Evolutionary conservation across 768 basidiomycete species (phyloP).

Genomic region (Coprinopsis cinerea): DNA sequence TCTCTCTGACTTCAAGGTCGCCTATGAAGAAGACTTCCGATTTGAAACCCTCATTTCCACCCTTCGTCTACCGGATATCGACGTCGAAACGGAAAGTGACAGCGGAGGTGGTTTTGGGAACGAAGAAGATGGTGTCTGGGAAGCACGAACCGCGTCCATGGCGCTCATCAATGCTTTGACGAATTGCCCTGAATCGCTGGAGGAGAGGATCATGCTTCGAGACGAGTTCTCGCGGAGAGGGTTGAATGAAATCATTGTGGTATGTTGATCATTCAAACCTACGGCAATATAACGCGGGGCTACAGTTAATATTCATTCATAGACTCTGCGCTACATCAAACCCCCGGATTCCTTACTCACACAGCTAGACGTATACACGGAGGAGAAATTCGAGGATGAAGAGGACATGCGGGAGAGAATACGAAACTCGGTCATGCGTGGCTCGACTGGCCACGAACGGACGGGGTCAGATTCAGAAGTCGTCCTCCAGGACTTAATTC

Average conservation of each 20-base stretch:
- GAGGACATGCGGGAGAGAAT: slow-evolving; percentile 73
- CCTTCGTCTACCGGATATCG: slow-evolving; percentile 47
- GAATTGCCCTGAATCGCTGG: slow-evolving; percentile 68
- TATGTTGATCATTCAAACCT: slow-evolving; percentile 34
- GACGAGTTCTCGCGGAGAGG: slow-evolving; percentile 83
- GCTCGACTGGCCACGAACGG: slow-evolving; percentile 24
- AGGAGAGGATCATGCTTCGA: slow-evolving; percentile 71
- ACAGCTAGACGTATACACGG: slow-evolving; percentile 75
- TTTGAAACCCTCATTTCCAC: slow-evolving; percentile 71
- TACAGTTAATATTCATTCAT: neutral
- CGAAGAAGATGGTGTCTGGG: slow-evolving; percentile 74
- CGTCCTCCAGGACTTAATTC: slow-evolving; percentile 55
- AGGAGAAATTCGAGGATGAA: slow-evolving; percentile 89
- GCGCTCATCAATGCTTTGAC: slow-evolving; percentile 74
- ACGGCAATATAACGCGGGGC: no score
- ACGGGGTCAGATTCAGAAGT: slow-evolving; percentile 45
- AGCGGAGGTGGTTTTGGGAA: slow-evolving; percentile 29
- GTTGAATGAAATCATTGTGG: slow-evolving; percentile 77
- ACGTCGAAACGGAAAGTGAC: slow-evolving; percentile 28
- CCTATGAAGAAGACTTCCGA: slow-evolving; percentile 67
- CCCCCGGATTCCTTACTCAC: slow-evolving; percentile 71
- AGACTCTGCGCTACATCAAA: slow-evolving; percentile 71
- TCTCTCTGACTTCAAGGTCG: slow-evolving; percentile 72
- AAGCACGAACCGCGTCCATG: slow-evolving; percentile 71
- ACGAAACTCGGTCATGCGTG: slow-evolving; percentile 25